These are phyloP conservation scores for Ceratobasidium sp. DNA, from an alignment of 1,284 basidiomycete species.

Conservation along the genomic window DNA sequence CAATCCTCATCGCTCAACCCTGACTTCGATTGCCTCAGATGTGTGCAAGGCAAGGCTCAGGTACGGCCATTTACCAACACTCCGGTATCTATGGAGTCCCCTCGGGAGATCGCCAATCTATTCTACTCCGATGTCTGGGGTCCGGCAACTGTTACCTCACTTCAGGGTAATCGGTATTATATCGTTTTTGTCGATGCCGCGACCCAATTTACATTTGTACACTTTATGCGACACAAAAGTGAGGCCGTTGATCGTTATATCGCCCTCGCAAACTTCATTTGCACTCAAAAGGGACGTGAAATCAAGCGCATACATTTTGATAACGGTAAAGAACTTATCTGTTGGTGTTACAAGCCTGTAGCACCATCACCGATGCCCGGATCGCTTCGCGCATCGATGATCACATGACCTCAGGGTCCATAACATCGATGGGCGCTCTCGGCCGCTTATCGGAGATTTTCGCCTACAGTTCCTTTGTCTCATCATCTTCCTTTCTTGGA, in stretches of 20 bases:
- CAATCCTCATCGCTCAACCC: background rate
- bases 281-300: conserved; percentile 12
- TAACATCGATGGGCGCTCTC: too few species aligned
- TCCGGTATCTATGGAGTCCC: background rate
- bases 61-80: background rate
- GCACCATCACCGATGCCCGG: too few species aligned
- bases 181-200: conserved; percentile 24
- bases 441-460: too few species aligned
- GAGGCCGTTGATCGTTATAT: conserved; percentile 2
- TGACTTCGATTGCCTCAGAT: conserved; percentile 10
- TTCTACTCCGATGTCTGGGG: conserved; percentile 37
- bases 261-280: conserved; percentile 3
- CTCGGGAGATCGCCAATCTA: conserved; percentile 12
- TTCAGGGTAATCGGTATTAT: conserved; percentile 29
- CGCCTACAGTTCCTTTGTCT: too few species aligned
- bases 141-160: background rate
- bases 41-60: conserved; percentile 14
- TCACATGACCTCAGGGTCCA: too few species aligned
- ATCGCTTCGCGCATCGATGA: too few species aligned
- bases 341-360: too few species aligned
- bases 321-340: conserved; percentile 27
- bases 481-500: too few species aligned
- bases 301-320: conserved; percentile 39
- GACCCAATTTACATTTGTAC: conserved; percentile 7
- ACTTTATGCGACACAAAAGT: conserved; percentile 32